Evolutionary conservation across 1,284 basidiomycete species (phyloP), one percentile per base, ranked within the genome.

Genomic region (Leccinum ponderosum): DNA sequence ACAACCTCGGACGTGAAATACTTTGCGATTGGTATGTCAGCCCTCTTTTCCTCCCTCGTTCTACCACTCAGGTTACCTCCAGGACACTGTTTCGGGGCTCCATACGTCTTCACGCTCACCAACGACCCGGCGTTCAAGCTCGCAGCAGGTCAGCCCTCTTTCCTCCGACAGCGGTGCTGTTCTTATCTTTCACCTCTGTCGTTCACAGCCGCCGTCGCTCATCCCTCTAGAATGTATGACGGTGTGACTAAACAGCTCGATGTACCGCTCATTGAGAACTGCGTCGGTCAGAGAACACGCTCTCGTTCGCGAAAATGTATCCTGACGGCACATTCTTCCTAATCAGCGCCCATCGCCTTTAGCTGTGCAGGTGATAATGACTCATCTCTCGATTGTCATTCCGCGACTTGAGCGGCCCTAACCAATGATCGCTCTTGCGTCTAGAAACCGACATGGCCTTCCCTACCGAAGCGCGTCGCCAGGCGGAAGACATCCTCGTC

Each of bases 71-170:
- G n/a, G n/a, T 29, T 15, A 20, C 17, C 12, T 25, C 17, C n/a
- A 85, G 84, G 85, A 15, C 85, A 85, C 65, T 87, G 84, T 65
- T 86, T 86, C 64, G 85, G 85, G 1, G 86, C 77, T 2, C 81
- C 83, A 0, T 85, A 78, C 61, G 78, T 79, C 6, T 74, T 84
- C 51, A 29, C 83, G 9, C 68, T 81, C 3, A 76, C 79, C 5
- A 77, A 76, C 0, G 80, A 84, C 54, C 74, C 77, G 35, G 66
- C 56, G 4, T 73, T 72, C 58, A 57, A 68, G 12, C 71, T 85
- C n/a, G 75, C 77, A 0, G 83, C 82, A n/a, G 78, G 83, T 83
- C 65, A 17, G 73, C 66, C 17, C 12, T 17, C 27, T 15, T 17
- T 15, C 47, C 4, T 25, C 3, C 17, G 2, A 17, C 17, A 44